A percentile compares a stretch with the other conserved stretches of the same genome.
These are phyloP conservation scores for Fusarium devonianum DNA, from an alignment of 2,329 filamentous ascomycete genomes.

Conservation along the genomic window DNA sequence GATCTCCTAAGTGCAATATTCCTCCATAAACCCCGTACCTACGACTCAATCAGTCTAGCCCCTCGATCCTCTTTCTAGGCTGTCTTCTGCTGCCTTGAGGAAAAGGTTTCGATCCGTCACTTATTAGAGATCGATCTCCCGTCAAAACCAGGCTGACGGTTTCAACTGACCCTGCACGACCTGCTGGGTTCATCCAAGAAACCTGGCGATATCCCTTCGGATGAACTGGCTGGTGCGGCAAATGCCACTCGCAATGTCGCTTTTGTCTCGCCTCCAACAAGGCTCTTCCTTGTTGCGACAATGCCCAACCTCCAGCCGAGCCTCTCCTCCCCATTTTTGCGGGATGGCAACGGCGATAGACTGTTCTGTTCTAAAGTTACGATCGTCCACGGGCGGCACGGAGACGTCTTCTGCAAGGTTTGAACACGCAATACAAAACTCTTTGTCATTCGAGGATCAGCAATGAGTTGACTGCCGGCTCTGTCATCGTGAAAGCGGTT, in stretches of 20 bases:
- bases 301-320: conserved; percentile 37
- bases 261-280: conserved; percentile 35
- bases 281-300: conserved; percentile 41
- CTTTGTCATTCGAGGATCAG: conserved; percentile 27
- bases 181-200: too few species aligned
- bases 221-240: conserved; percentile 24
- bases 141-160: too few species aligned
- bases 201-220: conserved; percentile 19
- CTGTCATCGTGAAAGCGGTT: conserved; percentile 15
- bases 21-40: too few species aligned
- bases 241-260: conserved; percentile 25
- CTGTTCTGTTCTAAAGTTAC: conserved; percentile 35
- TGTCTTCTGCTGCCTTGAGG: conserved; percentile 15
- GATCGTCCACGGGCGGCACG: conserved; percentile 35
- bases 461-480: conserved; percentile 8
- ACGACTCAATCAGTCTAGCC: too few species aligned
- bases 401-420: conserved; percentile 18
- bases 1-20: conserved; percentile 3
- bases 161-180: too few species aligned
- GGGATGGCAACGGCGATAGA: conserved; percentile 28
- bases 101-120: conserved; percentile 30
- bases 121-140: conserved; percentile 41
- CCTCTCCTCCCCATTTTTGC: conserved; percentile 23
- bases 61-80: conserved; percentile 15
- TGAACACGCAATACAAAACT: conserved; percentile 29